Evolutionary conservation across 176 grass and related monocot species (phyloP).

Genomic region (Areca catechu): DNA sequence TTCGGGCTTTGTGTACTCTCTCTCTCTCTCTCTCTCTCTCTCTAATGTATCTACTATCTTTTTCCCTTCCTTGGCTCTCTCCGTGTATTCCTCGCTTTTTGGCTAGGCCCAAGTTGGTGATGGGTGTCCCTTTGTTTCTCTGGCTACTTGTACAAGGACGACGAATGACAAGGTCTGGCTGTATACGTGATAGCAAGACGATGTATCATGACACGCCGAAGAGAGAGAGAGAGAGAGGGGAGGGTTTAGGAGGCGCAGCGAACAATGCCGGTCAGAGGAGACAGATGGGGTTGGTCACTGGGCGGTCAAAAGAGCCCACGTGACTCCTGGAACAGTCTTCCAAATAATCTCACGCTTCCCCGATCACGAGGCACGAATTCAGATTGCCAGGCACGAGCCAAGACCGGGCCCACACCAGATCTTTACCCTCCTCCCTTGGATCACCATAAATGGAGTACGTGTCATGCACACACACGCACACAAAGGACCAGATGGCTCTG

Average conservation of each 20-base stretch:
- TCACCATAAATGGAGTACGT: too few relatives aligned
- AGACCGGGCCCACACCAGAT: too few relatives aligned
- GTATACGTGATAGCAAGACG: not conserved
- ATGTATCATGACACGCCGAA: slow-evolving; percentile 6
- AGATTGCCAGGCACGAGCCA: too few relatives aligned
- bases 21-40: not conserved
- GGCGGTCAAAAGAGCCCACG: slow-evolving; percentile 96
- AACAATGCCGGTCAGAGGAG: slow-evolving; percentile 25
- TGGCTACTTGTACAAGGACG: slow-evolving; percentile 2
- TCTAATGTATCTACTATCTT: not conserved
- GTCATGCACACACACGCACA: too few relatives aligned
- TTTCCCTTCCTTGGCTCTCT: too few relatives aligned
- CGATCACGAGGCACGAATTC: slow-evolving; percentile 76
- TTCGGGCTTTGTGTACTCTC: not conserved
- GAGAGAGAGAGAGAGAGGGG: slow-evolving; percentile 9
- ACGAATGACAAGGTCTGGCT: slow-evolving; percentile 3
- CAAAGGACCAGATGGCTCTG: too few relatives aligned
- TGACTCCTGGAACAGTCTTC: slow-evolving; percentile 88
- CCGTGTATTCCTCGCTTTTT: too few relatives aligned
- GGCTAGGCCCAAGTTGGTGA: too few relatives aligned
- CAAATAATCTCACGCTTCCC: slow-evolving; percentile 40
- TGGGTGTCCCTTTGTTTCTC: not conserved
- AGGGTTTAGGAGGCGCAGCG: slow-evolving; percentile 12
- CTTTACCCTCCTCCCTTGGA: too few relatives aligned
- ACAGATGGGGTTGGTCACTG: slow-evolving; percentile 19